phyloP scores from a whole-genome alignment of 768 basidiomycete species.

The Rickenella mellea region DNA sequence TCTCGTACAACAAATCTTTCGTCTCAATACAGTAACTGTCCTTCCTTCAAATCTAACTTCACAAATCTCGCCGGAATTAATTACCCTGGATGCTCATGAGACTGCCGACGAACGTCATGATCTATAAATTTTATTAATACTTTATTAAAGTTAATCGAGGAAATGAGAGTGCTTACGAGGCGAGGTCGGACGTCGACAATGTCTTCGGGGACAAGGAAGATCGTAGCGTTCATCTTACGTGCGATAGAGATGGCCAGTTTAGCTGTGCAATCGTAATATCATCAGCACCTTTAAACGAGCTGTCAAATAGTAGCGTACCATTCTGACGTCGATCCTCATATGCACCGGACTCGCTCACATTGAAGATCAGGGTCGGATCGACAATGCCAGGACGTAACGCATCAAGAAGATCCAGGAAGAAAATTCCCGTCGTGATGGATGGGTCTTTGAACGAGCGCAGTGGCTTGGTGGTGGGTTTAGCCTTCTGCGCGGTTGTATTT shows the following conservation, averaged over 20 bases:
- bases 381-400: conserved; percentile 91
- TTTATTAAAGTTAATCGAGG: neutral
- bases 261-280: conserved; percentile 34
- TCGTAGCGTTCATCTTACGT: conserved; percentile 93
- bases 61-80: no score
- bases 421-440: conserved; percentile 75
- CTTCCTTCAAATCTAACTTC: no score
- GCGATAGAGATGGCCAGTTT: conserved; percentile 98
- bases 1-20: no score
- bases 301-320: conserved; percentile 38
- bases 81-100: conserved; percentile 56
- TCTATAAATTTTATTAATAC: conserved; percentile 31
- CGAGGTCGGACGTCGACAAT: conserved; percentile 91
- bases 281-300: neutral
- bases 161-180: conserved; percentile 45
- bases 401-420: conserved; percentile 90
- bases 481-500: conserved; percentile 75
- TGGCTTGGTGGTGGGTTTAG: conserved; percentile 43
- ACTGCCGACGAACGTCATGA: conserved; percentile 92
- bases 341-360: conserved; percentile 46
- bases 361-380: conserved; percentile 71
- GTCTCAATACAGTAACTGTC: no score
- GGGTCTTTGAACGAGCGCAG: conserved; percentile 96
- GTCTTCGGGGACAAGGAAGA: conserved; percentile 95
- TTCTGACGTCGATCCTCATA: conserved; percentile 92